Conservation (phyloP, 495 filamentous ascomycete species). For the Baudoinia panamericana region DNA sequence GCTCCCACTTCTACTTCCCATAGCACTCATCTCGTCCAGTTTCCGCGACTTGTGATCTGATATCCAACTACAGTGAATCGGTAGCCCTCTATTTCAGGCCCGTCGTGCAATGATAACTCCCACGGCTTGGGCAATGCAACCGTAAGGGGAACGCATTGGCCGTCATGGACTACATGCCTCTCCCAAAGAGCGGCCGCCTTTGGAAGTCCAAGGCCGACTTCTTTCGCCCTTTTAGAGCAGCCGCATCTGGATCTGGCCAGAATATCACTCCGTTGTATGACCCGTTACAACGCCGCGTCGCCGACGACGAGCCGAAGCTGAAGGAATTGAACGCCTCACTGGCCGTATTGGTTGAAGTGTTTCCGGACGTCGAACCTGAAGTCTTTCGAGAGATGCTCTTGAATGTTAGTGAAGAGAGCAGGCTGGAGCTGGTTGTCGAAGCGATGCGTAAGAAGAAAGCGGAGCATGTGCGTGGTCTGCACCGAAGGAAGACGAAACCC, state of each 20-base stretch:
- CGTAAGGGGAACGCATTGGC: too few relatives aligned
- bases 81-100: too few relatives aligned
- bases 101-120: too few relatives aligned
- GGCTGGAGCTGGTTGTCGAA: conserved; percentile 74
- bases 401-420: conserved; percentile 68
- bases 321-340: conserved; percentile 64
- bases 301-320: conserved; percentile 41
- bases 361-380: conserved; percentile 76
- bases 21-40: too few relatives aligned
- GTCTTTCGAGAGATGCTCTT: conserved; percentile 85
- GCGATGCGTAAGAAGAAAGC: conserved; percentile 65
- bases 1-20: too few relatives aligned
- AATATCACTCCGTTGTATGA: conserved; percentile 18
- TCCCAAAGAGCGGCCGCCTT: conserved; percentile 4
- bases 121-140: too few relatives aligned
- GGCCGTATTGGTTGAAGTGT: conserved; percentile 56
- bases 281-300: conserved; percentile 3
- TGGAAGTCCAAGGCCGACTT: conserved; percentile 20
- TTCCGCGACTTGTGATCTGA: too few relatives aligned
- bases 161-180: conserved; percentile 9
- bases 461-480: conserved; percentile 61
- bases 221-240: conserved; percentile 12
- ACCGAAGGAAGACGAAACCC: conserved; percentile 3
- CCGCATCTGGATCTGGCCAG: conserved; percentile 7
- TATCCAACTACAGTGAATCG: too few relatives aligned